Evolutionary conservation across 306 rosid species (phyloP).

Genomic region (Corylus americana): DNA sequence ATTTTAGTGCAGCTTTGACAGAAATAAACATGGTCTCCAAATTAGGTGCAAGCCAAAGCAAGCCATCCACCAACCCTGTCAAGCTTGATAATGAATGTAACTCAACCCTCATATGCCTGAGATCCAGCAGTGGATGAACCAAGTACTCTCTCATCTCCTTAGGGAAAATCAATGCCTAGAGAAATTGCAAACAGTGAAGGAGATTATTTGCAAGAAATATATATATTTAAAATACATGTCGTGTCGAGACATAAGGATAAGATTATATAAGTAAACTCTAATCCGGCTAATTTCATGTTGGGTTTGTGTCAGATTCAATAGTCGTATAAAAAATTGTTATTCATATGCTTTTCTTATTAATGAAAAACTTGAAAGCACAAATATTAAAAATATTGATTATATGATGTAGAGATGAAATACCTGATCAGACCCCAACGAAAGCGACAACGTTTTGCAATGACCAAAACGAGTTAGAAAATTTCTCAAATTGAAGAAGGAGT

Average conservation of each 20-base stretch:
- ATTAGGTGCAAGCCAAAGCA: too few relatives aligned
- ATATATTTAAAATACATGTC: not conserved
- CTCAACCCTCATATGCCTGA: not conserved
- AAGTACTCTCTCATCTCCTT: not conserved
- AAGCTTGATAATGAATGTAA: not conserved
- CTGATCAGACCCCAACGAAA: too few relatives aligned
- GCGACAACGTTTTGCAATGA: constrained; percentile 1
- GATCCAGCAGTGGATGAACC: not conserved
- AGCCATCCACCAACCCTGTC: too few relatives aligned
- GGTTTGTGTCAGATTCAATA: too few relatives aligned
- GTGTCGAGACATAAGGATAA: too few relatives aligned
- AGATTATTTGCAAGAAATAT: not conserved
- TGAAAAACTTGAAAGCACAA: too few relatives aligned
- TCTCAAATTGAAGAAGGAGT: not conserved
- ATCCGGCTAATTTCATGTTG: too few relatives aligned
- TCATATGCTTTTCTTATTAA: too few relatives aligned
- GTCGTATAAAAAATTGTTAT: too few relatives aligned
- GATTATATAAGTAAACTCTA: too few relatives aligned
- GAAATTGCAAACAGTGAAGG: not conserved
- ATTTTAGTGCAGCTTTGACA: too few relatives aligned
- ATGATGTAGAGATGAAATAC: not conserved
- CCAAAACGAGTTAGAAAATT: not conserved
- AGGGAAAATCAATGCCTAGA: not conserved
- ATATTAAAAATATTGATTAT: not conserved
- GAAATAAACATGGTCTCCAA: too few relatives aligned